Conservation (phyloP, 345 rosid genomes). For the Lepidium sativum region DNA sequence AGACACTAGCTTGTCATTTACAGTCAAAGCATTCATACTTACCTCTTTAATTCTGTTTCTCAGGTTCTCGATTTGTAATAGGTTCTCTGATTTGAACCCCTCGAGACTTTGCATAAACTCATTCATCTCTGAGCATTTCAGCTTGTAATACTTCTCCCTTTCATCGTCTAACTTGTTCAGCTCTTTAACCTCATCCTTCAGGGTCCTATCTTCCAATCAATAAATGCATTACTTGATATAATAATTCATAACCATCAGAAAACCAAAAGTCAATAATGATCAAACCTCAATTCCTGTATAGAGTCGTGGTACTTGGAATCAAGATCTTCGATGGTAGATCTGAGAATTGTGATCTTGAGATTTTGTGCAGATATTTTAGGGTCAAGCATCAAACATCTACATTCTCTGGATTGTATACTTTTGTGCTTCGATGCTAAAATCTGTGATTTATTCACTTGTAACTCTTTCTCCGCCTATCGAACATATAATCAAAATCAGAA, state of each 20-base stretch:
- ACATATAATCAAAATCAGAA: background rate
- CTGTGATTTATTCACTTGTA: constrained; percentile 42
- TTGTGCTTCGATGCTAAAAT: constrained; percentile 38
- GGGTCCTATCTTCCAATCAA: constrained; percentile 30
- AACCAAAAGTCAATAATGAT: background rate
- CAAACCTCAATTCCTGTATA: constrained; percentile 35
- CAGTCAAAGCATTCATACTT: background rate
- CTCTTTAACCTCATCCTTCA: constrained; percentile 52
- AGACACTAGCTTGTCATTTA: background rate
- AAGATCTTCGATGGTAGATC: constrained; percentile 36
- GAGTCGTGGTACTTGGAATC: constrained; percentile 31
- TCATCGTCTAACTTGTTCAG: constrained; percentile 44
- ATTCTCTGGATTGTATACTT: constrained; percentile 37
- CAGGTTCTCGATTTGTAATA: constrained; percentile 30
- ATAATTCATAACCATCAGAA: background rate
- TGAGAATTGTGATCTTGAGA: constrained; percentile 46
- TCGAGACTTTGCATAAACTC: constrained; percentile 34
- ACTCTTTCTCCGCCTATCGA: constrained; percentile 57
- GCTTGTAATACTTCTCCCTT: constrained; percentile 40
- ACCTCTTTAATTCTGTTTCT: constrained; percentile 36
- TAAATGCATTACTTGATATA: background rate
- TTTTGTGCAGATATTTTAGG: constrained; percentile 46
- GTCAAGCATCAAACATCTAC: constrained; percentile 45
- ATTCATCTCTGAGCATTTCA: constrained; percentile 42
- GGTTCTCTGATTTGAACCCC: constrained; percentile 29